Conservation (phyloP, 78 protist species). For the Dictyostelium intermedium region DNA sequence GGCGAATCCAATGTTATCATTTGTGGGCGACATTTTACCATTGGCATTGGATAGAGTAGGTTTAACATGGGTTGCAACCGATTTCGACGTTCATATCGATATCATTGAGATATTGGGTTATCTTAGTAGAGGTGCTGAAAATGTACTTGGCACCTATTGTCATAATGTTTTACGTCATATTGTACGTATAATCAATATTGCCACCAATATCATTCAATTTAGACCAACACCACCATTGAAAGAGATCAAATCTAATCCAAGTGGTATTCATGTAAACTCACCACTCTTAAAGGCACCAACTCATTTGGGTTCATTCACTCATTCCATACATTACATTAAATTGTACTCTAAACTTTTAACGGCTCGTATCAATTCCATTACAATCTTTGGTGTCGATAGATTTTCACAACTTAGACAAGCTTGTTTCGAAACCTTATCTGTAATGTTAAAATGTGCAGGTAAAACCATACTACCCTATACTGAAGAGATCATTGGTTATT, state of each 20-base stretch:
- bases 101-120: slow-evolving; percentile 59
- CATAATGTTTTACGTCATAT: slow-evolving; percentile 62
- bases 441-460: slow-evolving; percentile 66
- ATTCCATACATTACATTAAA: slow-evolving; percentile 57
- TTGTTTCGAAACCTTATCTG: slow-evolving; percentile 56
- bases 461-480: slow-evolving; percentile 47
- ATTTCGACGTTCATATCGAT: slow-evolving; percentile 65
- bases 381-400: slow-evolving; percentile 46
- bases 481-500: slow-evolving; percentile 71
- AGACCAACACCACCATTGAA: slow-evolving; percentile 75
- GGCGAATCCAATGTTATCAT: slow-evolving; percentile 49
- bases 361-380: slow-evolving; percentile 40
- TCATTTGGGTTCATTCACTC: slow-evolving; percentile 72
- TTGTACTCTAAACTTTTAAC: slow-evolving; percentile 25
- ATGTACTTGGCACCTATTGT: slow-evolving; percentile 53
- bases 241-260: slow-evolving; percentile 19
- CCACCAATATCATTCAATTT: slow-evolving; percentile 59
- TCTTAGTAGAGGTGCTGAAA: slow-evolving; percentile 64
- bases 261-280: neutral
- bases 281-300: neutral
- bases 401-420: slow-evolving; percentile 60
- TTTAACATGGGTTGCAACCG: slow-evolving; percentile 71
- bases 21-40: slow-evolving; percentile 74
- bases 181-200: slow-evolving; percentile 49
- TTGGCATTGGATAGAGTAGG: slow-evolving; percentile 73